A percentile compares a stretch with the other conserved stretches of the same genome.
phyloP scores from a whole-genome alignment of 1,284 basidiomycete species.

The Vanrija pseudolonga region DNA sequence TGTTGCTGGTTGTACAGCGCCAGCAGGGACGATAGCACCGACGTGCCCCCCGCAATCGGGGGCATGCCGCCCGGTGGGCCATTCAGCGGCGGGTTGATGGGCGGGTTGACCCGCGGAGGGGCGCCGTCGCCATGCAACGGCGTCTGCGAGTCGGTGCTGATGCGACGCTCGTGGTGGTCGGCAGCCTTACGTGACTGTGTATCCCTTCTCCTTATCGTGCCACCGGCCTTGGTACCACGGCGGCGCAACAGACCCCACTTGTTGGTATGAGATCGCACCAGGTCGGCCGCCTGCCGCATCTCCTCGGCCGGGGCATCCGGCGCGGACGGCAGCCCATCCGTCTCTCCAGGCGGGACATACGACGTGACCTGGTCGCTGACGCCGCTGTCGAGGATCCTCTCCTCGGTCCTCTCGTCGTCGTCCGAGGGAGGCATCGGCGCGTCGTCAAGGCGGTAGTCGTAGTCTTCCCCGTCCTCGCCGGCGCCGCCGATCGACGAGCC shows the following conservation, averaged over 20 bases:
- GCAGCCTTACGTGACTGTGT: neutral
- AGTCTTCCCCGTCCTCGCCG: constrained; percentile 35
- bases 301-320: constrained; percentile 21
- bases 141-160: constrained; percentile 1
- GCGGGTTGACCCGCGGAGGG: constrained; percentile 3
- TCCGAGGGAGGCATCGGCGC: constrained; percentile 12
- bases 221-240: constrained; percentile 23
- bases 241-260: constrained; percentile 45
- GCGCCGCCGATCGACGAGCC: constrained; percentile 3
- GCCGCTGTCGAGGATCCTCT: constrained; percentile 29
- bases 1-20: constrained; percentile 32
- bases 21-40: too few relatives aligned
- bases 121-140: neutral
- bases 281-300: constrained; percentile 35
- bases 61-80: constrained; percentile 17
- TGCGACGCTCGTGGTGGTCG: neutral
- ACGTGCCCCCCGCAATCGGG: constrained; percentile 21
- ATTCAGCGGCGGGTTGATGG: constrained; percentile 1
- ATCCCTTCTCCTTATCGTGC: neutral
- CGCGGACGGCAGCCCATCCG: constrained; percentile 49
- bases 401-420: neutral
- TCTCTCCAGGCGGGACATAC: constrained; percentile 50
- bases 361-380: constrained; percentile 29
- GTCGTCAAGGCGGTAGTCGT: constrained; percentile 46
- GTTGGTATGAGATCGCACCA: constrained; percentile 49